These are phyloP conservation scores for Ogataea angusta DNA, from an alignment of 805 yeast genomes.

Conservation along the genomic window DNA sequence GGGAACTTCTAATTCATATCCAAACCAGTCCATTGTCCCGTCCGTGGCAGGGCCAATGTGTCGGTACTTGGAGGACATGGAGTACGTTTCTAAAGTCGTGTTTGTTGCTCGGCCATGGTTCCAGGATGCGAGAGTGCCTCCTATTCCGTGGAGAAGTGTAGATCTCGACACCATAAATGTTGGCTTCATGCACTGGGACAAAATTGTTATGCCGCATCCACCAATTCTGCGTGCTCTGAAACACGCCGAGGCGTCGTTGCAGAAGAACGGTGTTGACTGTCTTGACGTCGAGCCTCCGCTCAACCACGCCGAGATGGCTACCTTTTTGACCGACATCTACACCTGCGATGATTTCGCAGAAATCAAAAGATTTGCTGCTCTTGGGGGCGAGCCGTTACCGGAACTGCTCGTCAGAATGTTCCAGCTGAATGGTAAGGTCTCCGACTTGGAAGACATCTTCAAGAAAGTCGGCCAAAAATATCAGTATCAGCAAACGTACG, in stretches of 20 bases:
- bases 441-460: conserved; percentile 36
- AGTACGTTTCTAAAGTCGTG: conserved; percentile 37
- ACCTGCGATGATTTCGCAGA: conserved; percentile 28
- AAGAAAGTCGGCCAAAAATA: conserved; percentile 36
- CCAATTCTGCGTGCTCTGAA: conserved; percentile 48
- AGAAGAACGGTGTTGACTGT: conserved; percentile 39
- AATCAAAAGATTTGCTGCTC: conserved; percentile 21
- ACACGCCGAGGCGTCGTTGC: conserved; percentile 24
- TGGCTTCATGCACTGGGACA: conserved; percentile 47
- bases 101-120: conserved; percentile 43
- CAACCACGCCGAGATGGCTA: conserved; percentile 28
- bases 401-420: conserved; percentile 17
- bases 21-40: conserved; percentile 31
- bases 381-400: conserved; percentile 32
- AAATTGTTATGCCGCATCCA: conserved; percentile 49
- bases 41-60: conserved; percentile 38
- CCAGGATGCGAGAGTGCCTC: conserved; percentile 47
- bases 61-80: conserved; percentile 30
- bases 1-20: conserved; percentile 31
- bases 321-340: conserved; percentile 24
- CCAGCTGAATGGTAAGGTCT: conserved; percentile 18
- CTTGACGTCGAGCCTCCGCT: conserved; percentile 38
- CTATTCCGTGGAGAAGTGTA: conserved; percentile 45
- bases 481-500: conserved; percentile 35
- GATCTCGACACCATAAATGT: conserved; percentile 33